Base-by-base conservation (phyloP, 139 green algal species). In the Chlamydomonas schloesseri region DNA sequence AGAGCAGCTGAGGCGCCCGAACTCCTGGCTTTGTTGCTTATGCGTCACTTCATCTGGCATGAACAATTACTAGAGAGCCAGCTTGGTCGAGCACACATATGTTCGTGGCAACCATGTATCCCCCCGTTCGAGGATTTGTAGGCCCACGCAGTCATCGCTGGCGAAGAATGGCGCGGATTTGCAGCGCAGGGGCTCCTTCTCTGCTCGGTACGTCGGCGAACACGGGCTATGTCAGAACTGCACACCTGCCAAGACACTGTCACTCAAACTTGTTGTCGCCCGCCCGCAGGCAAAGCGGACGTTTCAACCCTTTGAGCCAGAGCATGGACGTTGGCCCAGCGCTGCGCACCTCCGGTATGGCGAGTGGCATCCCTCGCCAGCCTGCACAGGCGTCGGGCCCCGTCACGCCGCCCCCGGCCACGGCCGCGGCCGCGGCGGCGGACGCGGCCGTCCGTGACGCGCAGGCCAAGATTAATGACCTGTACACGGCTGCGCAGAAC, bases 71-170 rank as follows among this genome's bases (percentile, higher is more conserved):
- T n/a, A n/a, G n/a, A n/a, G n/a, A n/a, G n/a, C n/a, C n/a, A n/a
- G n/a, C n/a, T n/a, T n/a, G n/a, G n/a, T n/a, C n/a, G n/a, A n/a
- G n/a, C n/a, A n/a, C n/a, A n/a, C n/a, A n/a, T n/a, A n/a, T n/a
- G n/a, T n/a, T n/a, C n/a, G n/a, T n/a, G n/a, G n/a, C n/a, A n/a
- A n/a, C n/a, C n/a, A n/a, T n/a, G n/a, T n/a, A n/a, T n/a, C n/a
- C 42, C 42, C 42, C 42, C 42, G 42, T 5, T 8, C 42, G 42
- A n/a, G n/a, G n/a, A 50, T 24, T 60, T 18, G 3, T 37, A 83
- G 76, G 60, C 76, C 76, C 11, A 83, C 76, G 15, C 76, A 83
- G 60, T 83, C 76, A 0, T 83, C 60, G 1, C 29, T 83, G 29
- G 76, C 78, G 9, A 75, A 84, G 17, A 33, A 11, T 3, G 67